phyloP scores from a whole-genome alignment of 352 stramenopile genomes.

The Thalassiosira mediterranea region DNA sequence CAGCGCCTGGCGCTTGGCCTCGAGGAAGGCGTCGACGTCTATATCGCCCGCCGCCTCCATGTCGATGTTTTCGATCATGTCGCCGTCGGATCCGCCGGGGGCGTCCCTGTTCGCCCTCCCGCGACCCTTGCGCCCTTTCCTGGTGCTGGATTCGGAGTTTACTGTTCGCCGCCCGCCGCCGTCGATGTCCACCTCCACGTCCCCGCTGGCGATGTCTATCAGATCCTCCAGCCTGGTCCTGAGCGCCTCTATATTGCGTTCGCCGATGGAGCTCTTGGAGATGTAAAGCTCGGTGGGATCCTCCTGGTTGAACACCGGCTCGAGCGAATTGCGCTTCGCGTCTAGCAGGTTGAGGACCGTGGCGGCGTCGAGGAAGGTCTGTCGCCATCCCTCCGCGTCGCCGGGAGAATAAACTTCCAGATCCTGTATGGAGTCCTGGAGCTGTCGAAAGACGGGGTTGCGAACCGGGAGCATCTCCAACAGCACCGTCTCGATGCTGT shows the following conservation, averaged over 20 bases:
- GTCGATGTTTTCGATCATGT: constrained; percentile 11
- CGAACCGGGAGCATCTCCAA: constrained; percentile 70
- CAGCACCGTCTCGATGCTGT: constrained; percentile 50
- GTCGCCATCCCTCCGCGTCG: constrained; percentile 38
- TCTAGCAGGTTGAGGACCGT: constrained; percentile 41
- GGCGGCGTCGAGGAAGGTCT: constrained; percentile 39
- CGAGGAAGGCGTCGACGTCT: constrained; percentile 30
- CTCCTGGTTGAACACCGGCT: constrained; percentile 77
- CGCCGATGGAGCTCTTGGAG: constrained; percentile 63
- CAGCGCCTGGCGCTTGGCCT: constrained; percentile 50
- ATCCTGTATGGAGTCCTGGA: constrained; percentile 58
- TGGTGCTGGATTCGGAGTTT: background rate
- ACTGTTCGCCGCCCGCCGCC: constrained; percentile 6
- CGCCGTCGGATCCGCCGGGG: background rate
- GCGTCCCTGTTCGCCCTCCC: background rate
- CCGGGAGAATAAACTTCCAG: constrained; percentile 17
- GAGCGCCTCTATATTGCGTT: constrained; percentile 65
- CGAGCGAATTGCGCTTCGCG: constrained; percentile 59
- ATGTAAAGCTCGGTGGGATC: constrained; percentile 68
- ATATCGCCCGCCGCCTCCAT: constrained; percentile 17
- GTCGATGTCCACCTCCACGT: constrained; percentile 28
- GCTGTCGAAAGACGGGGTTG: constrained; percentile 64
- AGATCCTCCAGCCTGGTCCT: constrained; percentile 55
- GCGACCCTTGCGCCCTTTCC: background rate
- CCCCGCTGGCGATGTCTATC: constrained; percentile 32